These are phyloP conservation scores for Tympanopsis confertula DNA, from an alignment of 2,329 filamentous ascomycete genomes.

Conservation along the genomic window DNA sequence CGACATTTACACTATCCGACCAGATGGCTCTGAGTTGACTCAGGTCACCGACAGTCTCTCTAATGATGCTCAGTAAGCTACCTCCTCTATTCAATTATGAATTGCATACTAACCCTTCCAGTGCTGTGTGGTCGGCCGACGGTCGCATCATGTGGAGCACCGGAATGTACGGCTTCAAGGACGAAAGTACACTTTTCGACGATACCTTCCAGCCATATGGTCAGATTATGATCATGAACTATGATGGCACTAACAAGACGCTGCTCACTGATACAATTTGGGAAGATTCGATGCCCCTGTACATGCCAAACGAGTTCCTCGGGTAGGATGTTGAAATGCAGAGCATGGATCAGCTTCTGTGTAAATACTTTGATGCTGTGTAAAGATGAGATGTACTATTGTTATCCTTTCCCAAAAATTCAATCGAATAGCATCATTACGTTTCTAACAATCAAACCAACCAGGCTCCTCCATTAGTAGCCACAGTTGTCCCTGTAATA, in stretches of 20 bases:
- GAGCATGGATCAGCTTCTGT: no score
- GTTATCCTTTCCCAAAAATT: no score
- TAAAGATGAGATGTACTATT: no score
- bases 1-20: conserved; percentile 26
- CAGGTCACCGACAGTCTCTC: conserved; percentile 18
- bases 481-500: conserved; percentile 18
- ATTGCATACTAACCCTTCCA: no score
- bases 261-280: conserved; percentile 17
- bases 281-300: conserved; percentile 18
- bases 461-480: conserved; percentile 10
- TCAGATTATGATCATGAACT: conserved; percentile 28
- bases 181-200: conserved; percentile 26
- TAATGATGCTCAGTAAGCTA: conserved; percentile 32
- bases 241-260: conserved; percentile 20
- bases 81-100: no score
- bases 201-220: conserved; percentile 31
- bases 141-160: conserved; percentile 25
- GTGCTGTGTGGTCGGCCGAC: conserved; percentile 27
- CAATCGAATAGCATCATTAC: no score
- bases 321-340: no score
- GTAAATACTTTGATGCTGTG: no score
- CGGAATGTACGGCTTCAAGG: conserved; percentile 29
- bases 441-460: conserved; percentile 1
- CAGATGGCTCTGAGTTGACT: conserved; percentile 23
- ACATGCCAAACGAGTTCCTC: neutral